These are phyloP conservation scores for Sporopachydermia cereana DNA, from an alignment of 1,139 yeast genomes.

Conservation along the genomic window DNA sequence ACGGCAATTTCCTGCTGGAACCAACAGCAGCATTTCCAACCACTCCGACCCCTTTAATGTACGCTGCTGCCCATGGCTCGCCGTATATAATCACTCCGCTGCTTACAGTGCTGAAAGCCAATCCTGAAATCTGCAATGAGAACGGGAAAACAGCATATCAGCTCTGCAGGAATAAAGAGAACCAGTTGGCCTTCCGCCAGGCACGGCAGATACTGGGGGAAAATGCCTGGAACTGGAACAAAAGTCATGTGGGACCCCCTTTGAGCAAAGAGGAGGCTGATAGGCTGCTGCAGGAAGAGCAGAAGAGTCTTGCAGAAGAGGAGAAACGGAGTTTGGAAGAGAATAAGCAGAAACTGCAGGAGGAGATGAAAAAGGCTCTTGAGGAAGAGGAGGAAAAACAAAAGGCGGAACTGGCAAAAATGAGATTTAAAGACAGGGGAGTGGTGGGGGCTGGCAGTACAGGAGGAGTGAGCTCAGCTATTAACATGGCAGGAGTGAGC, in stretches of 20 bases:
- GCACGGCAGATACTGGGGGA: slow-evolving; percentile 64
- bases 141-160: slow-evolving; percentile 59
- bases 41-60: slow-evolving; percentile 72
- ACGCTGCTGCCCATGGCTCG: slow-evolving; percentile 58
- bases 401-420: slow-evolving; percentile 18
- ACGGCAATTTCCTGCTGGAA: slow-evolving; percentile 37
- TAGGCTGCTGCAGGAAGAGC: slow-evolving; percentile 22
- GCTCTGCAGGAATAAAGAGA: slow-evolving; percentile 31
- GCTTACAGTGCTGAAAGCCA: slow-evolving; percentile 53
- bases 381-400: slow-evolving; percentile 26
- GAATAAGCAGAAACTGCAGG: slow-evolving; percentile 25
- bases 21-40: slow-evolving; percentile 42
- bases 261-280: slow-evolving; percentile 53
- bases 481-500: slow-evolving; percentile 32
- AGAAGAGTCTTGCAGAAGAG: slow-evolving; percentile 27
- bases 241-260: slow-evolving; percentile 58
- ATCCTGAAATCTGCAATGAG: slow-evolving; percentile 47
- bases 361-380: slow-evolving; percentile 23
- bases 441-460: slow-evolving; percentile 20
- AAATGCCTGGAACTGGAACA: slow-evolving; percentile 51
- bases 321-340: slow-evolving; percentile 30
- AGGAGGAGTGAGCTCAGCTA: slow-evolving; percentile 25
- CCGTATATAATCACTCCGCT: slow-evolving; percentile 58
- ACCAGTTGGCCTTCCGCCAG: slow-evolving; percentile 51
- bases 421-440: slow-evolving; percentile 15